A percentile compares a stretch with the other conserved stretches of the same genome.
phyloP scores from a whole-genome alignment of 2,329 filamentous ascomycete genomes.

The Zymoseptoria passerinii region DNA sequence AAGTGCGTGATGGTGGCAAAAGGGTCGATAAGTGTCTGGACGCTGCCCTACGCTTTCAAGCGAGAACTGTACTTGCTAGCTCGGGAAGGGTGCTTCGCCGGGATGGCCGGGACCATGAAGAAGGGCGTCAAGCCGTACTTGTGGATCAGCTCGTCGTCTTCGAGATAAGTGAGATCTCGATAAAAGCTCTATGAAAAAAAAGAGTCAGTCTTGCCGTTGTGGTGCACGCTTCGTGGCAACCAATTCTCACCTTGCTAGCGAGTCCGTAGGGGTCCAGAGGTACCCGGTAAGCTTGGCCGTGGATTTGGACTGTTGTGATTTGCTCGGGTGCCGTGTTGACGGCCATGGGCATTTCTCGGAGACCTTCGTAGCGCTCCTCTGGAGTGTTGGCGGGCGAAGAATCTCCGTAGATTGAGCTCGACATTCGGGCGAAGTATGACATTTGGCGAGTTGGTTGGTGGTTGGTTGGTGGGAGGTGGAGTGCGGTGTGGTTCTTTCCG shows the following conservation, averaged over 20 bases:
- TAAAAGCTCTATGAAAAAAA: slow-evolving; percentile 9
- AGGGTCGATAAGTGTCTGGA: neutral
- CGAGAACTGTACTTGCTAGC: neutral
- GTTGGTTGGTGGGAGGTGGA: neutral
- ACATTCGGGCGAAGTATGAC: neutral
- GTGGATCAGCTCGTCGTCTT: slow-evolving; percentile 11
- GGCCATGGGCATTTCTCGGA: neutral
- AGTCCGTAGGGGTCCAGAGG: neutral
- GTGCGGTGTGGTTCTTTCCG: neutral
- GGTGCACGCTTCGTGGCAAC: no score
- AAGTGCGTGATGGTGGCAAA: neutral
- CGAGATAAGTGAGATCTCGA: slow-evolving; percentile 10
- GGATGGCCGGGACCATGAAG: neutral
- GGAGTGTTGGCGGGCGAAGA: neutral
- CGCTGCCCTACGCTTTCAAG: neutral
- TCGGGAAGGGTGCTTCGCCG: neutral
- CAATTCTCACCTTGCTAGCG: neutral
- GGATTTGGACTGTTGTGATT: slow-evolving; percentile 8
- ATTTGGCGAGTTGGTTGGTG: neutral
- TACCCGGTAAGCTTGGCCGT: slow-evolving; percentile 8
- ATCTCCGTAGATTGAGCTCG: neutral
- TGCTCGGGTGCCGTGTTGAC: neutral
- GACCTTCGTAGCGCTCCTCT: neutral
- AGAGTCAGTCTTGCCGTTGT: no score
- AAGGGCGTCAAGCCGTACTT: slow-evolving; percentile 9